Evolutionary conservation across 306 rosid species (phyloP).

Genomic region (Trichosanthes cucumerina): DNA sequence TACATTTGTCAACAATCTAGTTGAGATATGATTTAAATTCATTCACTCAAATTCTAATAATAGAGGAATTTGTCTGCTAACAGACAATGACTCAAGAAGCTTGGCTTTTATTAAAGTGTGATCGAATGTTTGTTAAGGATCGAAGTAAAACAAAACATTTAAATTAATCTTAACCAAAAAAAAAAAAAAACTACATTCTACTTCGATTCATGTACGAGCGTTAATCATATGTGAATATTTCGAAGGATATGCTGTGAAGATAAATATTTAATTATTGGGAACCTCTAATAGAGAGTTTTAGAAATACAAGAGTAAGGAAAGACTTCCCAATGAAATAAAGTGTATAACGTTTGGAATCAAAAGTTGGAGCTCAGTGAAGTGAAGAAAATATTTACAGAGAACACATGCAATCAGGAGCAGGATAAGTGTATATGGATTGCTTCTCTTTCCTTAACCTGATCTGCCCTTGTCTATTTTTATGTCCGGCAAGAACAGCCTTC

Average conservation of each 20-base stretch:
- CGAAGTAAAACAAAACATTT: too few relatives aligned
- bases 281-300: not conserved
- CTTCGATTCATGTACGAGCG: not conserved
- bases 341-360: not conserved
- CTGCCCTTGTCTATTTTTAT: constrained; percentile 78
- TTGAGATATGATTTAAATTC: too few relatives aligned
- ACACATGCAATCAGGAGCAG: constrained; percentile 95
- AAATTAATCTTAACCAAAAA: too few relatives aligned
- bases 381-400: not conserved
- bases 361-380: not conserved
- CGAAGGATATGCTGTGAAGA: not conserved
- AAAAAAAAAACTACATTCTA: not conserved
- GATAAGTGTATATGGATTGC: constrained; percentile 88
- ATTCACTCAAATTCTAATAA: too few relatives aligned
- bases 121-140: too few relatives aligned
- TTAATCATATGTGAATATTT: not conserved
- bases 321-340: not conserved
- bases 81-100: not conserved
- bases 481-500: constrained; percentile 56
- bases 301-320: not conserved
- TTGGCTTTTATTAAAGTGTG: too few relatives aligned
- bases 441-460: constrained; percentile 64
- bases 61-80: too few relatives aligned
- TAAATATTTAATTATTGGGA: not conserved
- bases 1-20: not conserved